Percentiles rank a stretch among this genome's conserved stretches.
Conservation (phyloP, 148 eudicot species). For the Limonium bicolor region DNA sequence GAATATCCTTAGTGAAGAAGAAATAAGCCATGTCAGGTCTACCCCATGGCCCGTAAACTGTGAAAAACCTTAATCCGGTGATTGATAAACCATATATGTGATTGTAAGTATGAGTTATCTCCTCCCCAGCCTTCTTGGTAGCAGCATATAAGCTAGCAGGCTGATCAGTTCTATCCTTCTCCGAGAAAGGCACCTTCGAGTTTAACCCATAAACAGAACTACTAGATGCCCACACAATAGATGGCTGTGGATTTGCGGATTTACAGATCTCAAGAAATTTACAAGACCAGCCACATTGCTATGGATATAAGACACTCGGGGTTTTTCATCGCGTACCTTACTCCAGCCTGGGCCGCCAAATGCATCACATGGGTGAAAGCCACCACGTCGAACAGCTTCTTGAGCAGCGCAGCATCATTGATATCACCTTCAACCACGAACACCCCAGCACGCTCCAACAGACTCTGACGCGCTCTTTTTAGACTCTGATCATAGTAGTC, state of each 20-base stretch:
- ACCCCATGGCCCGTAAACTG: conserved; percentile 80
- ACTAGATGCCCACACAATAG: conserved; percentile 61
- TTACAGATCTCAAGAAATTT: conserved; percentile 46
- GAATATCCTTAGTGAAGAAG: conserved; percentile 55
- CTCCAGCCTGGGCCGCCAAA: conserved; percentile 75
- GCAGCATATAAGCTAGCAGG: conserved; percentile 79
- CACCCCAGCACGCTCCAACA: conserved; percentile 42
- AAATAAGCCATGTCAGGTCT: conserved; percentile 86
- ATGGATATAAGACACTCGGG: conserved; percentile 39
- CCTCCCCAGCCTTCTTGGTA: conserved; percentile 74
- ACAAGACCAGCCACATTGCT: conserved; percentile 63
- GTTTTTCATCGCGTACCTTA: conserved; percentile 59
- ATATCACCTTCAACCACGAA: conserved; percentile 74
- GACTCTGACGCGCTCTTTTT: conserved; percentile 43
- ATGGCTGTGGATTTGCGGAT: conserved; percentile 45
- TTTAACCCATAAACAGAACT: conserved; percentile 67
- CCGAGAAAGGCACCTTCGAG: conserved; percentile 55
- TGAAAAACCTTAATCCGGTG: conserved; percentile 61
- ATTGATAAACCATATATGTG: conserved; percentile 54
- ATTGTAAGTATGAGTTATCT: conserved; percentile 59
- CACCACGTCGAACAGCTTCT: conserved; percentile 37
- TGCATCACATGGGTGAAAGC: conserved; percentile 53
- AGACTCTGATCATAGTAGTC: conserved; percentile 65
- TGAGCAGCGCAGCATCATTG: conserved; percentile 33
- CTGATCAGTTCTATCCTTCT: conserved; percentile 48